Evolutionary conservation across 2,329 filamentous ascomycete species (phyloP).

Genomic region (Periconia sp.): DNA sequence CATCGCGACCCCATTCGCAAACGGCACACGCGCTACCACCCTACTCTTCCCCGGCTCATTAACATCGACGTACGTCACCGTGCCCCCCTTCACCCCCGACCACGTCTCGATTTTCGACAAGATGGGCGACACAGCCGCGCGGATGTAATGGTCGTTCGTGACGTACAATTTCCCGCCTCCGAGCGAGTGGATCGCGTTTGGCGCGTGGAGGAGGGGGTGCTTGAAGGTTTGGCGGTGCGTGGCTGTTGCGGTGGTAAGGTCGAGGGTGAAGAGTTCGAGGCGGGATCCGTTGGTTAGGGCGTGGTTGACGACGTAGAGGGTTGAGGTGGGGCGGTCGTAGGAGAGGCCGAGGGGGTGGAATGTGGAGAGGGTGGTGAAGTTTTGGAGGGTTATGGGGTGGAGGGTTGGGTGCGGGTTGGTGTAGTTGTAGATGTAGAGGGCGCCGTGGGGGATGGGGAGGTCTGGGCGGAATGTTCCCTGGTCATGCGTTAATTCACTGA

Average conservation of each 20-base stretch:
- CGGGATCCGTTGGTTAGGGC: slow-evolving; percentile 32
- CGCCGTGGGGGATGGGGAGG: slow-evolving; percentile 22
- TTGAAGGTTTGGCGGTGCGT: slow-evolving; percentile 33
- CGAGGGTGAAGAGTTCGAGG: slow-evolving; percentile 37
- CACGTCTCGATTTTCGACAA: slow-evolving; percentile 45
- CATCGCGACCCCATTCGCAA: slow-evolving; percentile 46
- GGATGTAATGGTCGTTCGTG: slow-evolving; percentile 48
- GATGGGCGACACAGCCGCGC: slow-evolving; percentile 20
- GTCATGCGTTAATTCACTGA: too few species aligned
- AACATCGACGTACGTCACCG: slow-evolving; percentile 39
- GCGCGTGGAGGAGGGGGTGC: slow-evolving; percentile 37
- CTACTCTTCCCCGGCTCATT: slow-evolving; percentile 10
- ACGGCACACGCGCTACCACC: slow-evolving; percentile 37
- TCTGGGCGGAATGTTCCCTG: slow-evolving; percentile 34
- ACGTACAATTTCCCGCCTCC: slow-evolving; percentile 37
- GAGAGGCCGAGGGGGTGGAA: slow-evolving; percentile 49
- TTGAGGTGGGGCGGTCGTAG: slow-evolving; percentile 36
- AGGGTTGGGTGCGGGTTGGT: slow-evolving; percentile 16
- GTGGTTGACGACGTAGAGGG: slow-evolving; percentile 46
- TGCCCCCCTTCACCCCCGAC: slow-evolving; percentile 38
- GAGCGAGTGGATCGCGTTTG: slow-evolving; percentile 44
- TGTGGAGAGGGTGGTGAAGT: slow-evolving; percentile 27
- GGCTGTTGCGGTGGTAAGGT: slow-evolving; percentile 20
- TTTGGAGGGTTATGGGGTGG: slow-evolving; percentile 9
- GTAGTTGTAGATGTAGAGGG: slow-evolving; percentile 46